Base-by-base conservation (phyloP, 2,329 filamentous ascomycete species). In the Hymenoscyphus fraxineus region DNA sequence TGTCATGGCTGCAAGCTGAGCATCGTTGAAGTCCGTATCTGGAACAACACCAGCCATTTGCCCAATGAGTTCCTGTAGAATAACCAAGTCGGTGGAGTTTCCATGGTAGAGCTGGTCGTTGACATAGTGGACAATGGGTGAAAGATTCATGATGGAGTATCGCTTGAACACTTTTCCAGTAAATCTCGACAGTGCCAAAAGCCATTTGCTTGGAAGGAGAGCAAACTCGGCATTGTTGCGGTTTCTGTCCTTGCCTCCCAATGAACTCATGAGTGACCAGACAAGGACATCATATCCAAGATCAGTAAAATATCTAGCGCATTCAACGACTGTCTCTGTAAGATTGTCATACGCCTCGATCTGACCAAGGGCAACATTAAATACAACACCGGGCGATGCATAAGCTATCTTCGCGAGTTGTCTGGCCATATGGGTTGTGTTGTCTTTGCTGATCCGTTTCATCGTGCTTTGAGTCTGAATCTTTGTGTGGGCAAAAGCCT, bases 321-420 rank as follows among this genome's bases (percentile, higher is more conserved):
- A 97, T 75, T 97, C 93, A 15, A 98, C 93, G 66, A 99, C 92
- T 5, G 92, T 92, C 67, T 97, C 92, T 64, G 97, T 97, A 66
- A 99, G 84, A 74, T 98, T 99, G 74, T 90, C 91, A 76, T 99
- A 99, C 0, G 90, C 89, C 77, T 99, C 93, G 65, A 97, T 92
- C 76, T 97, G 93, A 67, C 88, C 88, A 64, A 99, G 86, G 6
- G 93, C 92, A 64, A 94, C 90, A 72, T 88, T 88, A 79, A 97
- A 97, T 31, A 98, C 93, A 64, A 97, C 85, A 32, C 94, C 94
- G 1, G 95, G 96, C 55, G 92, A 95, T 1, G 92, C 88, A 72
- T 92, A 91, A 32, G 93, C 93, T n/a, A 93, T 90, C 77, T 97
- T 98, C 9, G 94, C 93, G 38, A 99, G 83, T 44, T 88, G 87